phyloP scores from a whole-genome alignment of 352 stramenopile species.

The Plasmopara viticola region DNA sequence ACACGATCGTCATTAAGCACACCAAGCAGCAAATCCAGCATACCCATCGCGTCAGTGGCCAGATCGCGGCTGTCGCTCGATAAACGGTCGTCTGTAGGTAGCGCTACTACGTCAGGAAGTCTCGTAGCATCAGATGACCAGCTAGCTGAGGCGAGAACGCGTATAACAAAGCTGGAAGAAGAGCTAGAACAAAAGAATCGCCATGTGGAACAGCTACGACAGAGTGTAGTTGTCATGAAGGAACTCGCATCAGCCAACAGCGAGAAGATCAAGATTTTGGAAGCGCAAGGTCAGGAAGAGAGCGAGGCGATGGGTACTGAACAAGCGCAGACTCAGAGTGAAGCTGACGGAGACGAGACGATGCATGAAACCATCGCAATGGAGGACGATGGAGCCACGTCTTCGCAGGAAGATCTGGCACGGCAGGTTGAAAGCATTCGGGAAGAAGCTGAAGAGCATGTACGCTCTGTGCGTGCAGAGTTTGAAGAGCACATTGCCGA shows the following conservation, averaged over 20 bases:
- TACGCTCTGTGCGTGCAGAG: slow-evolving; percentile 47
- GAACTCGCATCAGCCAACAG: slow-evolving; percentile 26
- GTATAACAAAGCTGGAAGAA: slow-evolving; percentile 55
- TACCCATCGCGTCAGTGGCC: slow-evolving; percentile 1
- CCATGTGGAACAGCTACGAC: slow-evolving; percentile 59
- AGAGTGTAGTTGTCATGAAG: slow-evolving; percentile 48
- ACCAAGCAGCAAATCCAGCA: slow-evolving; percentile 7
- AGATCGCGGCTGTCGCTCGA: slow-evolving; percentile 30
- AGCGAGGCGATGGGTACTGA: slow-evolving; percentile 13
- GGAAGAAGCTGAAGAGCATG: slow-evolving; percentile 55
- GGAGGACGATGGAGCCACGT: slow-evolving; percentile 13
- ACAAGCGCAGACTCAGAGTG: slow-evolving; percentile 5
- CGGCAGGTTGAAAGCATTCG: slow-evolving; percentile 48
- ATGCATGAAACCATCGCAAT: slow-evolving; percentile 25
- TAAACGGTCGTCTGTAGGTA: slow-evolving; percentile 9
- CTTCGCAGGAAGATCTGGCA: slow-evolving; percentile 30
- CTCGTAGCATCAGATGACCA: slow-evolving; percentile 31
- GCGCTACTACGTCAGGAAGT: not conserved
- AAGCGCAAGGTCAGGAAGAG: slow-evolving; percentile 21
- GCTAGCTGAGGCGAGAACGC: slow-evolving; percentile 38
- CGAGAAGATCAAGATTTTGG: slow-evolving; percentile 24
- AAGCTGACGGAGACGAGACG: slow-evolving; percentile 20
- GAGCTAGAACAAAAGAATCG: slow-evolving; percentile 67
- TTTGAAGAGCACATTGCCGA: slow-evolving; percentile 60
- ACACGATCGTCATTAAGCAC: slow-evolving; percentile 20